Evolutionary conservation across 345 rosid species (phyloP).

Genomic region (Citrus inodora): DNA sequence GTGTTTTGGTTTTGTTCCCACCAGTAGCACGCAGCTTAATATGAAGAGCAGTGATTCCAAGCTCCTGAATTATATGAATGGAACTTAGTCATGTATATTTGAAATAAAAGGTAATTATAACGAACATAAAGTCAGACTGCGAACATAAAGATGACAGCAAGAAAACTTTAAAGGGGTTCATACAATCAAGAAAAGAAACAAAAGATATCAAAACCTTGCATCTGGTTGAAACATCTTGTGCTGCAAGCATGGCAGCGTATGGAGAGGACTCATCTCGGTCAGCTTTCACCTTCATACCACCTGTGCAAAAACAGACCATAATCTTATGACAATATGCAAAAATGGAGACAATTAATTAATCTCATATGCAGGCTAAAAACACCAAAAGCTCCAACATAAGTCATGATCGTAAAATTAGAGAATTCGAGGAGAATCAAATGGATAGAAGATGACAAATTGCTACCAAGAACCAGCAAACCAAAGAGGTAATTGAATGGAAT

Average conservation of each 20-base stretch:
- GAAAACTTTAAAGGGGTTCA: not conserved
- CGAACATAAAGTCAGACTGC: not conserved
- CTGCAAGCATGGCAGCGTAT: conserved; percentile 59
- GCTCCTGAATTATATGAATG: conserved; percentile 38
- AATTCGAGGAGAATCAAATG: not conserved
- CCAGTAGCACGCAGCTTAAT: conserved; percentile 85
- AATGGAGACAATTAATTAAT: not conserved
- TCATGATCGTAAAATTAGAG: not conserved
- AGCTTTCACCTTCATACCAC: conserved; percentile 62
- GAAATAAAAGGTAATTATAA: not conserved
- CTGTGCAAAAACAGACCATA: conserved; percentile 13
- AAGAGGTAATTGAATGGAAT: not conserved
- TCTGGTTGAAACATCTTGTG: conserved; percentile 50
- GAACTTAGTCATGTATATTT: not conserved
- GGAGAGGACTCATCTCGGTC: conserved; percentile 58
- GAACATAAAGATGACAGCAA: not conserved
- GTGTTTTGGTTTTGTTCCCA: conserved; percentile 86
- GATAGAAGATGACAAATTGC: not conserved
- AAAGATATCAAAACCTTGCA: conserved; percentile 37
- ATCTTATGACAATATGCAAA: not conserved
- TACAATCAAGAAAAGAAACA: not conserved
- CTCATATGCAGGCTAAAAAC: not conserved
- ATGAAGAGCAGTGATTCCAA: conserved; percentile 72
- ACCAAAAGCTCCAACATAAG: not conserved
- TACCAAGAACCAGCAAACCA: not conserved